Base-by-base conservation (phyloP, 371 early-diverging fungal species). In the Hamiltosporidium tvaerminnensis region DNA sequence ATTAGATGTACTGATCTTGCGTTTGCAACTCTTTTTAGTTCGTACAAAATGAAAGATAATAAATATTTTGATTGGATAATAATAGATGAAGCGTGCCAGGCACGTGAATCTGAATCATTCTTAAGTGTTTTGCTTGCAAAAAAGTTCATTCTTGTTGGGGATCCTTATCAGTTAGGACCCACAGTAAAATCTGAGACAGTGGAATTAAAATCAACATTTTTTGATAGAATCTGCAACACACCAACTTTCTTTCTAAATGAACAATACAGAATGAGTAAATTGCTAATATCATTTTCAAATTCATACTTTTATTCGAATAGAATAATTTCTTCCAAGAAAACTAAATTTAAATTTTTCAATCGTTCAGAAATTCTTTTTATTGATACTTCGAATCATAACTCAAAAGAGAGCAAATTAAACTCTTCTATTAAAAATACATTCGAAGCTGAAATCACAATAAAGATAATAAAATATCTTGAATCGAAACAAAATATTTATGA, bases 211-310 rank as follows among this genome's bases (percentile, higher is more conserved):
- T 91, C 90, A 77, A 90, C 91, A 2, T 77, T 96, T 44, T 96
- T 96, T 77, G 96, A 94, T 76, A 84, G 96, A 50, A 80, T 94
- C 34, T 85, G 94, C 53, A 83, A 87, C 48, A 81, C 91, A 9
- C 94, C 95, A 31, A 86, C 90, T 69, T 86, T 92, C 37, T 82
- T 94, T 37, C 23, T 23, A 23, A 87, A 90, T 63, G 89, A 91
- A 0, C 96, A 94, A 77, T 96, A 96, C 70, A 91, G 96, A 73
- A 93, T 93, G 94, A 91, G 93, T 73, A 91, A 93, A 23, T 87
- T 90, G 67, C 79, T 96, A 10, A 90, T 90, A 2, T 91, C 89
- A 73, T 96, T 92, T 72, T 92, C 95, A 1, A 87, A 88, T 69
- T 93, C 94, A 76, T 89, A 90, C 87, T 94, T 96, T 69, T 96